These are phyloP conservation scores for Chrysoporthe deuterocubensis DNA, from an alignment of 2,329 filamentous ascomycete species.

Conservation along the genomic window DNA sequence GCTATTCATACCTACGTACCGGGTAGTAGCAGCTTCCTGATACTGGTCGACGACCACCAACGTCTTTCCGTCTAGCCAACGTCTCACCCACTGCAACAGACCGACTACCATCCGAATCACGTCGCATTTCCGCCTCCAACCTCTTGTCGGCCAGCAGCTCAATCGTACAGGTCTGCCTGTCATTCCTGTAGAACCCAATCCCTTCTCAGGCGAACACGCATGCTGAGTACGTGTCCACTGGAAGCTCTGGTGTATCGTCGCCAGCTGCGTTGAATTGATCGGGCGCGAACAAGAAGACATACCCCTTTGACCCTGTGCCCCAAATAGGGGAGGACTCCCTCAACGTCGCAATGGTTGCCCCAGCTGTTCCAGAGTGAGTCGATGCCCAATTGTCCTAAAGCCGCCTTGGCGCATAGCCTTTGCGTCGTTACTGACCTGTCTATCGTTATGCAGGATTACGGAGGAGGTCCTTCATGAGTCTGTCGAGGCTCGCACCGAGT, in stretches of 20 bases:
- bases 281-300: slow-evolving; percentile 19
- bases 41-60: slow-evolving; percentile 7
- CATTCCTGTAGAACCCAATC: not conserved
- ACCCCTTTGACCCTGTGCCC: slow-evolving; percentile 18
- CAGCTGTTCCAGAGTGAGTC: slow-evolving; percentile 75
- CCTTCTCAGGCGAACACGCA: slow-evolving; percentile 11
- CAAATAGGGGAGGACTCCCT: slow-evolving; percentile 19
- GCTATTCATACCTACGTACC: not conserved
- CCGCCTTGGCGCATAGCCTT: slow-evolving; percentile 15
- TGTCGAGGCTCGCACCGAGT: slow-evolving; percentile 90
- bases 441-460: slow-evolving; percentile 68
- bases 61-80: slow-evolving; percentile 4
- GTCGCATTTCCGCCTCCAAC: not conserved
- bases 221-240: slow-evolving; percentile 26
- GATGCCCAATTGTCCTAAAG: slow-evolving; percentile 15
- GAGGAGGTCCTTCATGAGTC: slow-evolving; percentile 92
- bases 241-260: slow-evolving; percentile 4
- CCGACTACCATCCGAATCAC: not conserved
- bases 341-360: slow-evolving; percentile 66
- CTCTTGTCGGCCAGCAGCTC: slow-evolving; percentile 14
- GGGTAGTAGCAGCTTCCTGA: not conserved
- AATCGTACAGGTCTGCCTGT: not conserved
- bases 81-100: not conserved
- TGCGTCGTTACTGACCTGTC: slow-evolving; percentile 33
- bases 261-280: slow-evolving; percentile 17